Evolutionary conservation across 1,139 yeast genomes (phyloP), one percentile per base, ranked within the genome.

Genomic region (Spathaspora sp.): DNA sequence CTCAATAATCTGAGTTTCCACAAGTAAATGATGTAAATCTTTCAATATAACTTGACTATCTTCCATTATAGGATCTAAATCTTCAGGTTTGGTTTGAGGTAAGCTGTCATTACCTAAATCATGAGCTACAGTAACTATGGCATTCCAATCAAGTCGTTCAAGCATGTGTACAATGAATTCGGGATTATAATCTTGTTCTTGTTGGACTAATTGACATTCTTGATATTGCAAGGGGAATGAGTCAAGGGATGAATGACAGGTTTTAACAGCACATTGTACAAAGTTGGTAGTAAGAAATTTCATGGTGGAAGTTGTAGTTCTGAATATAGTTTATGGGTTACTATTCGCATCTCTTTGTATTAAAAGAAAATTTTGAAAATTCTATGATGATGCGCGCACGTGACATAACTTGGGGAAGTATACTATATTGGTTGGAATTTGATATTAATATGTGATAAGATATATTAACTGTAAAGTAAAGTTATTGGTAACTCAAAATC

Each of bases 241-340:
- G 6, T 82, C 81, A 26, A 81, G 78, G 8, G 93, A 79, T 25
- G 82, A 71, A 48, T 86, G 89, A 61, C 99, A 93, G 5, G 82
- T 61, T 59, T 86, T 84, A 51, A 90, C 88, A 0, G 98, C 93
- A 67, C 99, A 93, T 64, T 87, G 90, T 51, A 93, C 95, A 65
- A 93, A 95, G 66, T 95, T 93, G 38, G 98, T 89, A 27, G 99
- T 91, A 39, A 93, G 73, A 59, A 93, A 84, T 72, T 93, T 93
- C 99, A 93, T 91, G 2, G n/a, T 24, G 11, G 4, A 7, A 16
- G 5, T 9, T 26, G 29, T 27, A 27, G n/a, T n/a, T n/a, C n/a
- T n/a, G n/a, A n/a, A n/a, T n/a, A 9, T 24, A 7, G 26, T 24
- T 7, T 9, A 24, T 7, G 9, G 26, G 9, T 24, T 20, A 20